Percentiles rank a stretch among this genome's conserved stretches.
These are phyloP conservation scores for Penicillium daleae DNA, from an alignment of 495 filamentous ascomycete species.

Conservation along the genomic window DNA sequence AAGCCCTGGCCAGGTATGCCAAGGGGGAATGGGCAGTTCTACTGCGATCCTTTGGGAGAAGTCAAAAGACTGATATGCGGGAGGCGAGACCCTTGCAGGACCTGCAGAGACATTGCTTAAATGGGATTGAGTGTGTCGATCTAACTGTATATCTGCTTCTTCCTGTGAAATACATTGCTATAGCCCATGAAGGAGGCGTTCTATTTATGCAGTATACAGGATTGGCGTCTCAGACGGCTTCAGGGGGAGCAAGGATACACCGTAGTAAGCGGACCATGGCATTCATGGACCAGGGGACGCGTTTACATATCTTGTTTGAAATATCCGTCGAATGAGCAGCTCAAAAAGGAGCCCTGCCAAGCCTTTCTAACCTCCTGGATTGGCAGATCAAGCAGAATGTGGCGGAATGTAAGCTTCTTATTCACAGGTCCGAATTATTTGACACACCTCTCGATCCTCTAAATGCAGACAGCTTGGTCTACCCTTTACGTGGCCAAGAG, in stretches of 20 bases:
- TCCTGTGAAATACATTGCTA: not conserved
- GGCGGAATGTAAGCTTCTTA: slow-evolving; percentile 20
- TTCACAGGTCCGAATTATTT: slow-evolving; percentile 2
- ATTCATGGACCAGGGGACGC: not conserved
- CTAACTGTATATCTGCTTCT: not conserved
- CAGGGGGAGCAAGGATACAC: not conserved
- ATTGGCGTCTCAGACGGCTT: not conserved
- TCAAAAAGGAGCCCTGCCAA: slow-evolving; percentile 1
- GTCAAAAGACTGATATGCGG: not conserved
- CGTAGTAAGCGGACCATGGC: not conserved
- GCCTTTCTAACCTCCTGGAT: not conserved
- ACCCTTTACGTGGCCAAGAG: not conserved
- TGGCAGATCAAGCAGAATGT: not conserved
- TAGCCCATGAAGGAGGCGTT: not conserved
- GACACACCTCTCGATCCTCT: not conserved
- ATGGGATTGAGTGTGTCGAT: slow-evolving; percentile 5
- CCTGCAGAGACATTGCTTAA: not conserved
- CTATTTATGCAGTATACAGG: not conserved
- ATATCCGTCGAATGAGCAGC: not conserved
- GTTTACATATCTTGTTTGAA: not conserved
- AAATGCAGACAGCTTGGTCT: too few species aligned
- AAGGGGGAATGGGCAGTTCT: not conserved
- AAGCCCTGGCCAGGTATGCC: slow-evolving; percentile 6
- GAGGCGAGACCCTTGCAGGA: slow-evolving; percentile 16
- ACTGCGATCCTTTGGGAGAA: not conserved